Conservation (phyloP, 1,284 basidiomycete genomes). For the Trichosporon sp. region DNA sequence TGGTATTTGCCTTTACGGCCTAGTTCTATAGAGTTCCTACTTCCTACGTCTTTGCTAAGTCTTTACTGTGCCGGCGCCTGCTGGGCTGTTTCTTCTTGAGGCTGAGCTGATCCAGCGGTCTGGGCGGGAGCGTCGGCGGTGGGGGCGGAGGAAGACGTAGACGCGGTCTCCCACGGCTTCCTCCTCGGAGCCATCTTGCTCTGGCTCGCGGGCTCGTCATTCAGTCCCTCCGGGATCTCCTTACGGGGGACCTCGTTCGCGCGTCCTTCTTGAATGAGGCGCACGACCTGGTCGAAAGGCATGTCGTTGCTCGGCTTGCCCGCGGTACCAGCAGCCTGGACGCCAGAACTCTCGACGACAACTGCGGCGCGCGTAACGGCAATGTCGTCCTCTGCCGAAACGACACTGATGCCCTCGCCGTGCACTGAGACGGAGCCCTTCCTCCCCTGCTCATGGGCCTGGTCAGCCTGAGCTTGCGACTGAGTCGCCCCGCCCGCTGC, state of each 20-base stretch:
- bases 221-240: slow-evolving; percentile 43
- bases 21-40: background rate
- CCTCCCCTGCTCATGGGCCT: background rate
- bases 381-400: slow-evolving; percentile 13
- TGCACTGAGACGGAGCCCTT: background rate
- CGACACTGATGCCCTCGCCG: slow-evolving; percentile 8
- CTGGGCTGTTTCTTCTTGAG: background rate
- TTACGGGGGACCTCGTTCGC: slow-evolving; percentile 40
- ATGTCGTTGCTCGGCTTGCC: slow-evolving; percentile 14
- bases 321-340: background rate
- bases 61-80: background rate
- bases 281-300: slow-evolving; percentile 30
- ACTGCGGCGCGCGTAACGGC: slow-evolving; percentile 23
- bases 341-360: slow-evolving; percentile 21
- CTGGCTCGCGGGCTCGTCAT: slow-evolving; percentile 33
- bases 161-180: slow-evolving; percentile 37
- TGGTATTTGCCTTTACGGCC: background rate
- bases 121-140: background rate
- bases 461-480: background rate
- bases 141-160: background rate
- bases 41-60: too few relatives aligned
- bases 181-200: slow-evolving; percentile 24
- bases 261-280: slow-evolving; percentile 43
- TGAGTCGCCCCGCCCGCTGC: background rate
- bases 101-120: background rate